These are phyloP conservation scores for Pythium brachiatum DNA, from an alignment of 352 stramenopile genomes.

Conservation along the genomic window DNA sequence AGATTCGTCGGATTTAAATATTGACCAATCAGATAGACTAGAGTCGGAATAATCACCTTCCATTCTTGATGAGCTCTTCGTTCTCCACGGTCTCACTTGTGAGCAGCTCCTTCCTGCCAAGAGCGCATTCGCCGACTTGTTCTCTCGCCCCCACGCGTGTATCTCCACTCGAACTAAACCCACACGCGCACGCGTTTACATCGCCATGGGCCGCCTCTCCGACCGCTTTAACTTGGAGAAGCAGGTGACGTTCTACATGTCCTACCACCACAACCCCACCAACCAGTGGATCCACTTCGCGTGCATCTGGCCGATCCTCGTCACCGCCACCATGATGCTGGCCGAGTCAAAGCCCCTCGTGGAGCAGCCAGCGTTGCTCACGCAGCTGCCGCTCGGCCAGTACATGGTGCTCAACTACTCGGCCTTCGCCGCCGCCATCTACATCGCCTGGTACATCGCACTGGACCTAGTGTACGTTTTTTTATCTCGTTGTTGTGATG, in stretches of 20 bases:
- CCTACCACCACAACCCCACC: constrained; percentile 53
- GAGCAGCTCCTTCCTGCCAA: no score
- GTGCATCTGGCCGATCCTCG: constrained; percentile 66
- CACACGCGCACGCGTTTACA: no score
- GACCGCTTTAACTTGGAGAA: constrained; percentile 57
- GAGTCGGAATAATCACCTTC: no score
- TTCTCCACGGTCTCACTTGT: no score
- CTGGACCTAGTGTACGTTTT: constrained; percentile 32
- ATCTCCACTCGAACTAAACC: no score
- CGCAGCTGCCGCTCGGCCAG: constrained; percentile 23
- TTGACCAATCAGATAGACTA: neutral
- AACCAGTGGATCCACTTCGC: constrained; percentile 67
- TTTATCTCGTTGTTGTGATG: neutral
- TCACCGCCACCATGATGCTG: constrained; percentile 44
- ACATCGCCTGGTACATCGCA: constrained; percentile 54
- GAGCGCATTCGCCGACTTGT: no score
- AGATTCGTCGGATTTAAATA: no score
- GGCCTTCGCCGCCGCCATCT: constrained; percentile 31
- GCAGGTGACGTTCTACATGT: constrained; percentile 63
- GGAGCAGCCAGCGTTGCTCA: constrained; percentile 26
- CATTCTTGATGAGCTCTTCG: no score
- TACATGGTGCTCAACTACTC: constrained; percentile 47
- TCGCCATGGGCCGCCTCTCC: constrained; percentile 32
- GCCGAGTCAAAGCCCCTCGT: constrained; percentile 28
- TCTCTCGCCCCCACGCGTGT: no score